Percentiles rank a stretch among this genome's conserved stretches.
Conservation (phyloP, 139 green algal genomes). For the Micractinium sp. region DNA sequence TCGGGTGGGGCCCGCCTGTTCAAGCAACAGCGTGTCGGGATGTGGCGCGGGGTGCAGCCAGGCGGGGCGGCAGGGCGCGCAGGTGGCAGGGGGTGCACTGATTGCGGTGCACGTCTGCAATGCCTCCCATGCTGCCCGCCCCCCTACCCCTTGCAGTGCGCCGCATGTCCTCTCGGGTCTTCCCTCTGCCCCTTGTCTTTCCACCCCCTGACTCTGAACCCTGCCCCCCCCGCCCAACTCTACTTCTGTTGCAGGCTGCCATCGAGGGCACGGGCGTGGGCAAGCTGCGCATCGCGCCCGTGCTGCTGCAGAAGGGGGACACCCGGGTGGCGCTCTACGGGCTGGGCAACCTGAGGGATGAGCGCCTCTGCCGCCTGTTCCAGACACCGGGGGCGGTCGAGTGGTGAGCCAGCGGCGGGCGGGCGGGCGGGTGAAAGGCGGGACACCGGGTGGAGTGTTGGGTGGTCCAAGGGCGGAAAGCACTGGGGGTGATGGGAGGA, state of each 20-base stretch:
- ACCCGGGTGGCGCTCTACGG: slow-evolving; percentile 96
- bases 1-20: no score
- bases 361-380: slow-evolving; percentile 93
- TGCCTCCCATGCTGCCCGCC: no score
- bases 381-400: slow-evolving; percentile 74
- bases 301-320: slow-evolving; percentile 83
- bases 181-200: neutral
- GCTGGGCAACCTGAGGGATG: slow-evolving; percentile 94
- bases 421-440: no score
- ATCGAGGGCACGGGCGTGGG: slow-evolving; percentile 43
- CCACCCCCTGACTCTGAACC: neutral
- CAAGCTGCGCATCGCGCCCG: slow-evolving; percentile 57
- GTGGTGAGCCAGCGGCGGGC: no score
- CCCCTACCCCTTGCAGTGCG: neutral
- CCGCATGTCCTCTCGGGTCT: neutral
- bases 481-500: no score
- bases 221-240: neutral
- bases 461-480: no score
- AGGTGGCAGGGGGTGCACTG: no score
- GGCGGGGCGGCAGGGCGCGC: no score
- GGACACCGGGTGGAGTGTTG: no score
- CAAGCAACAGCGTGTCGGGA: no score
- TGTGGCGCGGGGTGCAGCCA: no score
- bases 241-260: slow-evolving; percentile 7
- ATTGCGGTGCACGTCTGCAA: no score